Base-by-base conservation (phyloP, 2,329 filamentous ascomycete genomes). In the Neofusicoccum cordaticola region DNA sequence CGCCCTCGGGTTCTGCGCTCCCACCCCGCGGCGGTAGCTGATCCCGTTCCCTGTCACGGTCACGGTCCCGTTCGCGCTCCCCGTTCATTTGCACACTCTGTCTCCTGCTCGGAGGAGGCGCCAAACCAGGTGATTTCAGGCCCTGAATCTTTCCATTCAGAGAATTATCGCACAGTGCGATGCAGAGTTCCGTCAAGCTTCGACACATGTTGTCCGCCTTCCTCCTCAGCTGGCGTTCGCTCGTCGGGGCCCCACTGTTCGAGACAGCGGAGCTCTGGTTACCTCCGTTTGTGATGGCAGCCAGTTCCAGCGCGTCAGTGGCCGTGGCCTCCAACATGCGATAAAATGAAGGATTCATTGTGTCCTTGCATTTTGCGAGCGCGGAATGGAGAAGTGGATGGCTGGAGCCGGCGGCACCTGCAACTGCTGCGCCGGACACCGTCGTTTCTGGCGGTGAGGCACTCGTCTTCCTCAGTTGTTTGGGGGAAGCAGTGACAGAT, bases 171-270 rank as follows among this genome's bases (percentile, higher is more conserved):
- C 78, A 81, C 13, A 99, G 81, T 0, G 93, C 91, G 64, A 99
- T 85, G 73, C 92, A 97, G 6, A 99, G 83, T 76, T 99, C 95
- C 0, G 94, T 98, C 68, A 99, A 80, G 72, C 91, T 95, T 62
- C 94, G 90, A 75, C 95, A 98, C 74, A 99, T 88, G 72, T 90
- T 93, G 74, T 99, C 94, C 34, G 92, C 92, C 77, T 97, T 97
- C 67, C 94, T 88, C 56, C 93, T 88, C 15, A 97, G 83, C 74
- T 96, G 92, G 58, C 95, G 87, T 74, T 99, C 94, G 1, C 91
- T 89, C 0, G 81, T 82, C 12, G 79, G 77, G 27, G 80, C 78
- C 35, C 88, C 86, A 65, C 88, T 85, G 58, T 84, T 81, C 12
- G 86, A 85, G 4, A 77, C 77, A 64, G 81, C 89, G 58, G 92